Evolutionary conservation across 805 yeast species (phyloP).

Genomic region (Metschnikowia anglica): DNA sequence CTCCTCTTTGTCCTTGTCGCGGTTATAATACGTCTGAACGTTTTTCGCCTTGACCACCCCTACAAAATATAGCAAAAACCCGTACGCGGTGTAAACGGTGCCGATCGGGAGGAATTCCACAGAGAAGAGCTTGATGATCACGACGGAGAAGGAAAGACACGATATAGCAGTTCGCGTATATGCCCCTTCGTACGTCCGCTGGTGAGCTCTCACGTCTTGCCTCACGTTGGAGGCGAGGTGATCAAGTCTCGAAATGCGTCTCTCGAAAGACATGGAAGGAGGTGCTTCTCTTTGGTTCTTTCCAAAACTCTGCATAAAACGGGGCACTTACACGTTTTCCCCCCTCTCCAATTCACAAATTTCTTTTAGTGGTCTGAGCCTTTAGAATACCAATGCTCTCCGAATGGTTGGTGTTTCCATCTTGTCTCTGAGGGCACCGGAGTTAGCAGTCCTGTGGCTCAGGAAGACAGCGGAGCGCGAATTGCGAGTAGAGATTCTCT

Average conservation of each 20-base stretch:
- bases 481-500: not conserved
- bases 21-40: constrained; percentile 39
- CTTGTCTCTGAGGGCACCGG: not conserved
- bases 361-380: not conserved
- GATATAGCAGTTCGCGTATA: constrained; percentile 73
- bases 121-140: constrained; percentile 64
- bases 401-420: not conserved
- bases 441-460: not conserved
- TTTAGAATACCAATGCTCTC: not conserved
- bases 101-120: constrained; percentile 67
- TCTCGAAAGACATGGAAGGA: constrained; percentile 10
- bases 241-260: constrained; percentile 31
- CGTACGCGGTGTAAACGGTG: constrained; percentile 61
- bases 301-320: too few species aligned
- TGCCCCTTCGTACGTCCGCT: constrained; percentile 83
- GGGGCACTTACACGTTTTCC: too few species aligned
- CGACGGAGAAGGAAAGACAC: constrained; percentile 60
- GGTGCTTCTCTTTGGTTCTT: too few species aligned
- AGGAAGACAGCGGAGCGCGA: not conserved
- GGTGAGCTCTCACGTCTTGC: constrained; percentile 65
- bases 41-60: constrained; percentile 39
- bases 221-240: constrained; percentile 40
- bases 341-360: too few species aligned
- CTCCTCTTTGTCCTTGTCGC: constrained; percentile 38
- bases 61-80: constrained; percentile 41